Evolutionary conservation across 1,284 basidiomycete genomes (phyloP).

Genomic region (Rhodotorula sp.): DNA sequence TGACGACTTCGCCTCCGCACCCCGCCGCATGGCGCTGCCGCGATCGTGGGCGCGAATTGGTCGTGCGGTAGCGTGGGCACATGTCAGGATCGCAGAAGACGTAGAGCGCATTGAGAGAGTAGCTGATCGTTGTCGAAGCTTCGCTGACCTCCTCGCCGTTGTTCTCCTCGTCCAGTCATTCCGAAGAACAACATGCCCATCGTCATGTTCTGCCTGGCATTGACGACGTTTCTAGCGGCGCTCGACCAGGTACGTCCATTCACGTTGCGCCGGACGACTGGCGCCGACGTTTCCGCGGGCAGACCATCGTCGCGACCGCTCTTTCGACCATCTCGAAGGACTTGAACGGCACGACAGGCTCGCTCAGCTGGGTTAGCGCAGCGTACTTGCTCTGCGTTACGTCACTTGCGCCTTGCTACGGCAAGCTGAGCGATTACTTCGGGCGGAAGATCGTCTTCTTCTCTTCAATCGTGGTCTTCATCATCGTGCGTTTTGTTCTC

Average conservation of each 20-base stretch:
- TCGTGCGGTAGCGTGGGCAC: too few species aligned
- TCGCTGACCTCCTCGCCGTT: background rate
- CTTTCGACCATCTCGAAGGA: constrained; percentile 40
- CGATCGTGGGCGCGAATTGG: background rate
- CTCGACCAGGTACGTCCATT: constrained; percentile 45
- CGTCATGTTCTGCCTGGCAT: constrained; percentile 48
- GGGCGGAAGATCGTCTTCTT: constrained; percentile 75
- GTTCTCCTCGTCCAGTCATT: background rate
- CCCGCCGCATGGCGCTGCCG: background rate
- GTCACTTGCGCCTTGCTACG: constrained; percentile 55
- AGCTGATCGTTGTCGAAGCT: too few species aligned
- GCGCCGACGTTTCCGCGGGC: background rate
- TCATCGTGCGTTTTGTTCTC: constrained; percentile 53
- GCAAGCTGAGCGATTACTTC: constrained; percentile 60
- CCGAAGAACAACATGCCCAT: constrained; percentile 10
- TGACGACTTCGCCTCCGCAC: background rate
- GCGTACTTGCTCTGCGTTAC: constrained; percentile 57
- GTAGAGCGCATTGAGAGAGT: too few species aligned
- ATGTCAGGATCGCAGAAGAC: too few species aligned
- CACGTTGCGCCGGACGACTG: constrained; percentile 26
- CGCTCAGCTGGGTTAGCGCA: constrained; percentile 23
- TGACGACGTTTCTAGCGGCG: constrained; percentile 57
- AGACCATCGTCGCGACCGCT: constrained; percentile 45
- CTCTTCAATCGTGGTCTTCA: constrained; percentile 64
- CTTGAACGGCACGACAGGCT: constrained; percentile 20